A percentile compares a stretch with the other conserved stretches of the same genome.
phyloP scores from a whole-genome alignment of 2,329 filamentous ascomycete genomes.

The Aureobasidium mangrovei region DNA sequence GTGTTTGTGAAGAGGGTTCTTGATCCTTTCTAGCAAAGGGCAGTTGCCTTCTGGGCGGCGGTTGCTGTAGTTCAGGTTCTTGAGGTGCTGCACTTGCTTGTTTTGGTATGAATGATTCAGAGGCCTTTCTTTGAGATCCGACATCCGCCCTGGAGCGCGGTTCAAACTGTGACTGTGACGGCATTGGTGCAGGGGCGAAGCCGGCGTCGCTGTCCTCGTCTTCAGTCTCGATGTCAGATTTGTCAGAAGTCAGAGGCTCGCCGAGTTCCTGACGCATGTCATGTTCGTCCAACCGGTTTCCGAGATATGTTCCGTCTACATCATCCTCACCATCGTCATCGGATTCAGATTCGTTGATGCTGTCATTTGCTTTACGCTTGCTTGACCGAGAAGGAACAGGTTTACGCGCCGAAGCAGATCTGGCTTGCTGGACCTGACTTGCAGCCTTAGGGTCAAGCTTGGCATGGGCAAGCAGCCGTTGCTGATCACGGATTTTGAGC shows the following conservation, averaged over 20 bases:
- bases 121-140: not conserved
- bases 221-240: slow-evolving; percentile 20
- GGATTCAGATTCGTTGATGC: slow-evolving; percentile 15
- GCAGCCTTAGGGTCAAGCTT: slow-evolving; percentile 47
- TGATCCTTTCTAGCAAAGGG: slow-evolving; percentile 34
- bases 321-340: slow-evolving; percentile 18
- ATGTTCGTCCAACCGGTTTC: slow-evolving; percentile 36
- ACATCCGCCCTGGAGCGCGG: not conserved
- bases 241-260: slow-evolving; percentile 18
- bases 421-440: slow-evolving; percentile 8
- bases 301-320: slow-evolving; percentile 30
- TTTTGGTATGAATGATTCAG: not conserved
- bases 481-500: slow-evolving; percentile 66
- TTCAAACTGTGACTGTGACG: slow-evolving; percentile 8
- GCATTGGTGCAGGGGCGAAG: slow-evolving; percentile 15
- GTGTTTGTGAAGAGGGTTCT: not conserved
- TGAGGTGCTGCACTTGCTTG: not conserved
- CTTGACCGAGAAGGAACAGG: slow-evolving; percentile 22
- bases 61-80: slow-evolving; percentile 18
- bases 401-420: slow-evolving; percentile 15
- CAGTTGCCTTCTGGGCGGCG: slow-evolving; percentile 34
- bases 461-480: slow-evolving; percentile 50
- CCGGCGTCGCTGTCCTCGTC: slow-evolving; percentile 21
- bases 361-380: slow-evolving; percentile 26
- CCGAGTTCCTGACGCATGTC: slow-evolving; percentile 19